These are phyloP conservation scores for Conticribra guillardii DNA, from an alignment of 108 stramenopile species.

Conservation along the genomic window DNA sequence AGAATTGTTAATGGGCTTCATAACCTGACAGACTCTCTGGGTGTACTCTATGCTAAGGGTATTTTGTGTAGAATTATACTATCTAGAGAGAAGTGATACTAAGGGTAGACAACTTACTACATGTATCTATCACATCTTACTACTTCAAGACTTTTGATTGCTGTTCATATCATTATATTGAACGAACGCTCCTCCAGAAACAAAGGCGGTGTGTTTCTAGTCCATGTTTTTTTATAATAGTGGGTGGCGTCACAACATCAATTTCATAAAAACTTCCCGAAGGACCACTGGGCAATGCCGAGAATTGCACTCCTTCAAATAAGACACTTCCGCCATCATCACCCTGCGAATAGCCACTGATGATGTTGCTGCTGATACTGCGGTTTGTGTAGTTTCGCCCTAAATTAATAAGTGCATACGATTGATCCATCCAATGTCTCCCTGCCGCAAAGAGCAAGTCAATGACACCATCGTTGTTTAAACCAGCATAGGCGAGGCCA, in stretches of 20 bases:
- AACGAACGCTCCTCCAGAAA: no score
- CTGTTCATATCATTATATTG: no score
- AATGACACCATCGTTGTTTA: conserved; percentile 12
- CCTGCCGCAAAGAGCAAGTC: conserved; percentile 20
- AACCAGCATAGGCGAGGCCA: not conserved
- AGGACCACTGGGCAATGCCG: conserved; percentile 17
- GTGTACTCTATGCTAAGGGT: no score
- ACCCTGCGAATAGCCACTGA: no score
- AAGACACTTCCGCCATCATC: not conserved
- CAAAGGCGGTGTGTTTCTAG: not conserved
- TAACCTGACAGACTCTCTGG: no score
- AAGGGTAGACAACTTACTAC: no score
- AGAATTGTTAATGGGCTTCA: no score
- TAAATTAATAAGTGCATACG: conserved; percentile 21
- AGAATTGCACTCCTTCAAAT: conserved; percentile 9
- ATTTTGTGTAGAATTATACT: no score
- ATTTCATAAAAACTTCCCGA: conserved; percentile 18
- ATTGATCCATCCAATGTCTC: conserved; percentile 25
- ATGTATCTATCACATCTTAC: no score
- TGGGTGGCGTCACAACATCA: not conserved
- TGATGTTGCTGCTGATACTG: not conserved
- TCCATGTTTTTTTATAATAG: no score
- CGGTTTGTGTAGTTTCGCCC: not conserved
- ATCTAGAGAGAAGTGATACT: no score
- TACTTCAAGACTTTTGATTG: no score